These are phyloP conservation scores for Ceratocystis lukuohia DNA, from an alignment of 2,329 filamentous ascomycete genomes.

Conservation along the genomic window DNA sequence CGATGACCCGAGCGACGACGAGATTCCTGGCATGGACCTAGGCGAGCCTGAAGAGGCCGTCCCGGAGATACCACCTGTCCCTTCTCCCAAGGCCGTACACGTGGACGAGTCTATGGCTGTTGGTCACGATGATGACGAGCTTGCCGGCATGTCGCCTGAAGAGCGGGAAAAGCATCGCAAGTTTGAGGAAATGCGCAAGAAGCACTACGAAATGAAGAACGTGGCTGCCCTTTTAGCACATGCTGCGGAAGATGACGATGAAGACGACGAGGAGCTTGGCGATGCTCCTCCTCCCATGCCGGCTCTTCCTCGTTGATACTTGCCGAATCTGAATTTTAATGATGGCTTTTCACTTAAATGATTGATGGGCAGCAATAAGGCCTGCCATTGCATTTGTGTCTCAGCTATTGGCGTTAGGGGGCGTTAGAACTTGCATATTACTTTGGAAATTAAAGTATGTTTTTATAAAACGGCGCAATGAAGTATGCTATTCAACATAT, in stretches of 20 bases:
- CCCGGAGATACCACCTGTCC: constrained; percentile 34
- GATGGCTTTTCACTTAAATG: neutral
- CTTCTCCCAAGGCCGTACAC: constrained; percentile 51
- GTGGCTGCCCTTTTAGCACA: constrained; percentile 78
- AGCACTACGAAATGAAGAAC: constrained; percentile 97
- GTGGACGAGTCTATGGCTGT: constrained; percentile 50
- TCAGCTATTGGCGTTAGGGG: constrained; percentile 12
- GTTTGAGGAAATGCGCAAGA: constrained; percentile 86
- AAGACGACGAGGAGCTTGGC: constrained; percentile 48
- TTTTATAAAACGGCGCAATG: neutral
- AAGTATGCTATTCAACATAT: neutral
- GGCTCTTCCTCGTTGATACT: constrained; percentile 28
- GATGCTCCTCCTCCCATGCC: constrained; percentile 32
- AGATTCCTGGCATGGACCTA: constrained; percentile 83
- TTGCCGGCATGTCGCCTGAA: constrained; percentile 47
- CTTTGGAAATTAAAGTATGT: neutral
- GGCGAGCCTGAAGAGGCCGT: constrained; percentile 78
- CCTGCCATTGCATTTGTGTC: neutral
- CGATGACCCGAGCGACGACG: constrained; percentile 78
- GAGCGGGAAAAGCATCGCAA: constrained; percentile 81
- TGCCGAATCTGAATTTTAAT: neutral
- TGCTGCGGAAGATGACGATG: constrained; percentile 51
- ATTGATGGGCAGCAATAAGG: neutral
- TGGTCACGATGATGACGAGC: constrained; percentile 42
- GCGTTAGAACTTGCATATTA: constrained; percentile 14